Evolutionary conservation across 768 basidiomycete species (phyloP).

Genomic region (Leucocoprinus birnbaumii): DNA sequence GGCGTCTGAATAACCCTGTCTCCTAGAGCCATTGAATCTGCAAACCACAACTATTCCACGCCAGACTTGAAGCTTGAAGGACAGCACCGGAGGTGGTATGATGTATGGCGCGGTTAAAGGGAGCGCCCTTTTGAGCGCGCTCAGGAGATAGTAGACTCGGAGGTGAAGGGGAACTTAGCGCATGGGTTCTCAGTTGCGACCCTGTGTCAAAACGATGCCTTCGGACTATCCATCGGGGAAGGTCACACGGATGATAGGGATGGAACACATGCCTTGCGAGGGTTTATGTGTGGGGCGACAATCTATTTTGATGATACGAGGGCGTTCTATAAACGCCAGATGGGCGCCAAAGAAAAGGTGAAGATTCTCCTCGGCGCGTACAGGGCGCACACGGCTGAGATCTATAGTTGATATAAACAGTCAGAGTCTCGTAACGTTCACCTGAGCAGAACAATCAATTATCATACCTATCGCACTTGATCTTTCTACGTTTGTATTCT

Average conservation of each 20-base stretch:
- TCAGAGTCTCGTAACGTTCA: too few relatives aligned
- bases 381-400: too few relatives aligned
- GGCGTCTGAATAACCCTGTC: slow-evolving; percentile 85
- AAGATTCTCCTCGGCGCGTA: slow-evolving; percentile 65
- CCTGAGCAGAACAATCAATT: too few relatives aligned
- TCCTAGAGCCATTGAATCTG: slow-evolving; percentile 81
- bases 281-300: slow-evolving; percentile 72
- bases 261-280: slow-evolving; percentile 70
- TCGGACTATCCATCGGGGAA: slow-evolving; percentile 59
- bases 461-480: too few relatives aligned
- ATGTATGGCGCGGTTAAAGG: slow-evolving; percentile 76
- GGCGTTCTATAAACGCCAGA: slow-evolving; percentile 53
- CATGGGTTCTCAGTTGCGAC: slow-evolving; percentile 77
- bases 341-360: slow-evolving; percentile 7
- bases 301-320: slow-evolving; percentile 64
- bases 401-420: too few relatives aligned
- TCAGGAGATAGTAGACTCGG: slow-evolving; percentile 77
- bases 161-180: slow-evolving; percentile 83
- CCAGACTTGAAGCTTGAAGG: slow-evolving; percentile 70
- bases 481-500: too few relatives aligned
- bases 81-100: slow-evolving; percentile 84
- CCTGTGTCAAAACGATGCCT: slow-evolving; percentile 75
- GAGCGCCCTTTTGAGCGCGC: slow-evolving; percentile 55
- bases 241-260: slow-evolving; percentile 57
- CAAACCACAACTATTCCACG: slow-evolving; percentile 78